Percentiles rank a stretch among this genome's conserved stretches.
These are phyloP conservation scores for Pisolithus microcarpus DNA, from an alignment of 768 basidiomycete species.

Conservation along the genomic window DNA sequence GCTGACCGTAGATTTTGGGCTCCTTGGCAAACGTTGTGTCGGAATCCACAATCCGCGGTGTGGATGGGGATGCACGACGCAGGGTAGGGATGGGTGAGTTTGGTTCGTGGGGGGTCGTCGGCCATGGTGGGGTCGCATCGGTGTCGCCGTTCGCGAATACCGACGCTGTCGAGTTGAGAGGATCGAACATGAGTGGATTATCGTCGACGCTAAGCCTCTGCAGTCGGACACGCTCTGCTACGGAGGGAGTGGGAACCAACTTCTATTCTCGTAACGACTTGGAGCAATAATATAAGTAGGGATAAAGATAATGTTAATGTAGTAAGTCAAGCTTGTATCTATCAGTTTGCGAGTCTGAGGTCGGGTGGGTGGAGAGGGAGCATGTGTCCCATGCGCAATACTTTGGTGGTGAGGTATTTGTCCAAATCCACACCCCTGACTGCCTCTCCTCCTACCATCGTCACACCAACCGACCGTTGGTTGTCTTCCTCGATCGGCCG, in stretches of 20 bases:
- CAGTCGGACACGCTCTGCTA: no score
- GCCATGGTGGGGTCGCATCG: slow-evolving; percentile 60
- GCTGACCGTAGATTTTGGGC: slow-evolving; percentile 83
- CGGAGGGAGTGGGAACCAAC: background rate
- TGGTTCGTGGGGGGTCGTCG: slow-evolving; percentile 69
- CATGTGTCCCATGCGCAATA: slow-evolving; percentile 96
- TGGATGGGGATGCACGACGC: slow-evolving; percentile 50
- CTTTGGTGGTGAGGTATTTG: slow-evolving; percentile 92
- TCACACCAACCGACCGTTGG: slow-evolving; percentile 53
- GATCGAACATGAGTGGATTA: slow-evolving; percentile 54
- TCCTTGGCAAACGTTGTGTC: slow-evolving; percentile 67
- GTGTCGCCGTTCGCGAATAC: slow-evolving; percentile 45
- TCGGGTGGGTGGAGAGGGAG: slow-evolving; percentile 40
- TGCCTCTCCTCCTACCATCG: slow-evolving; percentile 72
- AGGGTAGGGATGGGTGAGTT: slow-evolving; percentile 69
- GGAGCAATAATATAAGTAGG: background rate
- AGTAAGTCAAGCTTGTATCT: no score
- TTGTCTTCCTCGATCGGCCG: slow-evolving; percentile 20
- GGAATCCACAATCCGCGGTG: slow-evolving; percentile 40
- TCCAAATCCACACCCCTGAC: slow-evolving; percentile 84
- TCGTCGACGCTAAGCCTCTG: background rate
- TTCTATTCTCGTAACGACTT: background rate
- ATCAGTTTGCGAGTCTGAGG: background rate
- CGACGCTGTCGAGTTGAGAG: slow-evolving; percentile 50
- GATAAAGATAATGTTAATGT: background rate